phyloP scores from a whole-genome alignment of 2,329 filamentous ascomycete species.

The Fusarium nanum region DNA sequence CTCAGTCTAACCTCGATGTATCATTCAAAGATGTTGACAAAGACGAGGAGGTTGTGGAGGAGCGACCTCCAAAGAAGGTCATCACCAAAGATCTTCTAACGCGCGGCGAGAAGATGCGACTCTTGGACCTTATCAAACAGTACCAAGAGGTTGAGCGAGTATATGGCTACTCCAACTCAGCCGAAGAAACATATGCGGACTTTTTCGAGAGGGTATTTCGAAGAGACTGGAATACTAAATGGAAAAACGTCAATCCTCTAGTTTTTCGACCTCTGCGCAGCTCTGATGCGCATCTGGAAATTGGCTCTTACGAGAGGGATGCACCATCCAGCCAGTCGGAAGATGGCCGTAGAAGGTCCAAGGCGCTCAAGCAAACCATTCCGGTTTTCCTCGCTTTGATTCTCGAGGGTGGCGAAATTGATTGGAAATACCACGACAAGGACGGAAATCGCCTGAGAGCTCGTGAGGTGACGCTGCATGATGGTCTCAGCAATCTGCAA shows the following conservation, averaged over 20 bases:
- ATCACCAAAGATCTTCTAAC: not conserved
- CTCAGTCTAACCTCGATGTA: not conserved
- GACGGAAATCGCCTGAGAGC: not conserved
- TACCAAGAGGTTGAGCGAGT: too few relatives aligned
- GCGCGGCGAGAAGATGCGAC: slow-evolving; percentile 10
- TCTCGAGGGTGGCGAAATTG: slow-evolving; percentile 3
- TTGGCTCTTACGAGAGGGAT: not conserved
- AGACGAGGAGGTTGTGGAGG: not conserved
- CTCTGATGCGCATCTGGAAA: not conserved
- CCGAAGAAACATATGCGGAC: not conserved
- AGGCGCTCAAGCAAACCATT: not conserved
- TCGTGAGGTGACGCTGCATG: not conserved
- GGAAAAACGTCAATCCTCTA: not conserved
- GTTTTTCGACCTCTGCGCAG: not conserved
- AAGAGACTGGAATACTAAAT: slow-evolving; percentile 1
- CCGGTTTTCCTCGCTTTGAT: slow-evolving; percentile 6
- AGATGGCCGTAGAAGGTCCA: not conserved
- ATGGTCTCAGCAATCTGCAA: not conserved
- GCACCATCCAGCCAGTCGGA: not conserved
- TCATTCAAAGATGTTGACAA: not conserved
- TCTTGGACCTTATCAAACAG: slow-evolving; percentile 5
- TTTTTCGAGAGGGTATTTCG: slow-evolving; percentile 2
- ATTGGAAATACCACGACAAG: slow-evolving; percentile 11
- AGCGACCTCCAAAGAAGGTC: not conserved
- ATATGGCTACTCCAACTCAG: too few relatives aligned